Evolutionary conservation across 2,329 filamentous ascomycete genomes (phyloP).

Genomic region (Aspergillus terreus): DNA sequence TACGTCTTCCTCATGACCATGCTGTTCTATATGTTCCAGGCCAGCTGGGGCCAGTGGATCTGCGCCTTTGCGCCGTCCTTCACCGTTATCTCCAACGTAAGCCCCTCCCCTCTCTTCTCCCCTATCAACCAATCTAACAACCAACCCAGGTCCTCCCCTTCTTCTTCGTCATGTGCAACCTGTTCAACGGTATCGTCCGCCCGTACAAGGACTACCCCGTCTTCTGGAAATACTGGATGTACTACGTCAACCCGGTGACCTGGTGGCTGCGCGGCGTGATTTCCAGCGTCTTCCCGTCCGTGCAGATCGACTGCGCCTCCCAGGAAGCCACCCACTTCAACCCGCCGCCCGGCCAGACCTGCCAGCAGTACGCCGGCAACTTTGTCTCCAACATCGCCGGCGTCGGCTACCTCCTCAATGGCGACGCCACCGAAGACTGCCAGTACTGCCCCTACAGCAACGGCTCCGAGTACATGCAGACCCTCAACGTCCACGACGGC

Average conservation of each 20-base stretch:
- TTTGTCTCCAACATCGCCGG: conserved; percentile 51
- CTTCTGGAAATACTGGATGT: conserved; percentile 71
- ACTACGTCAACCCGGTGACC: conserved; percentile 65
- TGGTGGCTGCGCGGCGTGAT: conserved; percentile 72
- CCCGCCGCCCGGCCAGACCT: conserved; percentile 62
- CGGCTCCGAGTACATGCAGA: conserved; percentile 65
- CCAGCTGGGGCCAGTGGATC: conserved; percentile 79
- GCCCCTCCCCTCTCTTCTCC: conserved; percentile 8
- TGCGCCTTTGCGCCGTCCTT: conserved; percentile 76
- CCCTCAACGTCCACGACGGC: conserved; percentile 50
- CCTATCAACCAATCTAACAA: neutral
- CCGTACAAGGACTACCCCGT: conserved; percentile 62
- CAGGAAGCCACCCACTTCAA: conserved; percentile 64
- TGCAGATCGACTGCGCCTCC: conserved; percentile 49
- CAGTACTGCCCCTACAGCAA: conserved; percentile 65
- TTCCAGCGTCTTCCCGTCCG: conserved; percentile 56
- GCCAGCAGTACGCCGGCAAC: conserved; percentile 58
- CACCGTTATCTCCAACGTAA: conserved; percentile 67
- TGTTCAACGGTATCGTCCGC: conserved; percentile 75
- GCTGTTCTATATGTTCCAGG: conserved; percentile 73
- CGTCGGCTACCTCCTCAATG: conserved; percentile 62
- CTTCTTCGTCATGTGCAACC: conserved; percentile 72
- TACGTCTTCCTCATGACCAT: conserved; percentile 77
- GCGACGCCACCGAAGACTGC: conserved; percentile 56
- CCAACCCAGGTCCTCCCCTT: conserved; percentile 59